Evolutionary conservation across 768 basidiomycete genomes (phyloP), one percentile per base, ranked within the genome.

Genomic region (Vararia minispora): DNA sequence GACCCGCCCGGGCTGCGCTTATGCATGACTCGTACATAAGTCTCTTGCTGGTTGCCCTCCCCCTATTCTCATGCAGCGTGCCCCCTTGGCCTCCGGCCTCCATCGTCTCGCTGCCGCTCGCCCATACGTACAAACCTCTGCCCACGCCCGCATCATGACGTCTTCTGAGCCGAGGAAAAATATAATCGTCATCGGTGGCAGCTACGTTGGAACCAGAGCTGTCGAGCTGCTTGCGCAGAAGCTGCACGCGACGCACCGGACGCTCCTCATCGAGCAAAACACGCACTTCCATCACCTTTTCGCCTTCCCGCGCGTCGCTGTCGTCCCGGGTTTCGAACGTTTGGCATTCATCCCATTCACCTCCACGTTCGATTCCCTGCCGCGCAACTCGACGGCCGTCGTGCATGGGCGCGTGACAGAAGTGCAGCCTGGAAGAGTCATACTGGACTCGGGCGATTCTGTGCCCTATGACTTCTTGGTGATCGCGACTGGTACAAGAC

Each of bases 301-400:
- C 33, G 58, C 58, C 16, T 58, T 60, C 39, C 61, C 61, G 4
- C 52, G 61, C 17, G 48, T 56, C 16, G 49, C 52, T 9, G 54
- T 55, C 21, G 32, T 58, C 3, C 46, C 53, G 5, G 42, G 47
- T 0, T 45, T 49, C 27, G 48, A 50, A 22, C 52, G 58, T 38
- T 56, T 52, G 22, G 55, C 58, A 0, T 61, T 62, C 37, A 39
- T 63, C n/a, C 60, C 60, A 1, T 63, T 51, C 49, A 49, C 47
- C 6, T 42, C 44, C 23, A 47, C 47, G n/a, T 52, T 53, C 35
- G 39, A 49, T 11, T 41, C 44, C 11, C 28, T 41, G 2, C 55
- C 57, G 3, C 46, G 49, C 4, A 50, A 45, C 12, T 54, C 57
- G 11, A 46, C 47, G 8, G 40, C 49, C 6, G 28, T 55, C 13